Conservation (phyloP, 805 yeast genomes). For the Sugiyamaella chiloensis region DNA sequence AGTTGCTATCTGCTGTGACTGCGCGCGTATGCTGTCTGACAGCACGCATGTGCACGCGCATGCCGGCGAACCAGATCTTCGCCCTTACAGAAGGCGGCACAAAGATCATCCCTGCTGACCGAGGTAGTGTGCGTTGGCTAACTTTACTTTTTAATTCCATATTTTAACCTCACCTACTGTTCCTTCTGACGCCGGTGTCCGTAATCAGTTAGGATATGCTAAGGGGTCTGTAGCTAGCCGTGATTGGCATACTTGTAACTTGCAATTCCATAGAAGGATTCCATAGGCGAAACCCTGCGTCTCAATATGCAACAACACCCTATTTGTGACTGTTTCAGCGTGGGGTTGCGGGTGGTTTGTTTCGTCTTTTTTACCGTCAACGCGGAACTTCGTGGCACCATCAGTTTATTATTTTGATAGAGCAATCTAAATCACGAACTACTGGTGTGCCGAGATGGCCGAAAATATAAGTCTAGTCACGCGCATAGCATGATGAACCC, state of each 20-base stretch:
- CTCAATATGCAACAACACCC: too few species aligned
- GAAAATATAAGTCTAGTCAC: background rate
- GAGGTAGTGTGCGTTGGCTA: slow-evolving; percentile 3
- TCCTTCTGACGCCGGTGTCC: background rate
- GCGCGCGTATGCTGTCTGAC: background rate
- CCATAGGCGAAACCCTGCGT: too few species aligned
- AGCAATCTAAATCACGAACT: too few species aligned
- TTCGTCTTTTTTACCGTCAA: too few species aligned
- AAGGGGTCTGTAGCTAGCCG: background rate
- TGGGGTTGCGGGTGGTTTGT: background rate
- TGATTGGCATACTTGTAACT: background rate
- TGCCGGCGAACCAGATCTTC: background rate
- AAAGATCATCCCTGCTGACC: slow-evolving; percentile 4
- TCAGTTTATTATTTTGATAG: too few species aligned
- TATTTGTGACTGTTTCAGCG: too few species aligned
- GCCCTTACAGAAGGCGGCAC: slow-evolving; percentile 4
- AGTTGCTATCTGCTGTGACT: too few species aligned
- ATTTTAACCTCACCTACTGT: background rate
- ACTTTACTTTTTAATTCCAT: background rate
- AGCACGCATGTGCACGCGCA: background rate
- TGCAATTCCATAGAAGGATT: background rate
- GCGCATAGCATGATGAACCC: background rate
- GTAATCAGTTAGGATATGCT: background rate
- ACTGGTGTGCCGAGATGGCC: too few species aligned
- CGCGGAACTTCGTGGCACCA: too few species aligned